These are phyloP conservation scores for Ustilago hordei DNA, from an alignment of 1,284 basidiomycete genomes.

Conservation along the genomic window DNA sequence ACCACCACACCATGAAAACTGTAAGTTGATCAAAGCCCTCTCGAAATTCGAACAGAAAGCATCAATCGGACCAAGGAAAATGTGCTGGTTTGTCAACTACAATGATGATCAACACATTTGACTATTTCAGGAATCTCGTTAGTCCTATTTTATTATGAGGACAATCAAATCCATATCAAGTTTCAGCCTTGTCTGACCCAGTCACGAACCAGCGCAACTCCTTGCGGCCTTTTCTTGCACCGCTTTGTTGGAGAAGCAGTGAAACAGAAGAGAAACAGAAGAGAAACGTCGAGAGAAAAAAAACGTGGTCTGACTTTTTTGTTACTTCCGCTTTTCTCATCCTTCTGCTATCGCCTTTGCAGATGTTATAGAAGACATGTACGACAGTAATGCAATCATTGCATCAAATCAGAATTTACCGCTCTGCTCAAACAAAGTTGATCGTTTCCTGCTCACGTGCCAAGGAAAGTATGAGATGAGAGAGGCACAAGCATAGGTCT, in stretches of 20 bases:
- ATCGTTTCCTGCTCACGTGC: too few species aligned
- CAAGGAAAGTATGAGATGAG: background rate
- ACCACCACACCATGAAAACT: conserved; percentile 12
- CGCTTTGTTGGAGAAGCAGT: background rate
- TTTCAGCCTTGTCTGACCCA: conserved; percentile 56
- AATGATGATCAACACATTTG: conserved; percentile 52
- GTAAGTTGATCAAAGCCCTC: conserved; percentile 11
- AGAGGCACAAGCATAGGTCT: too few species aligned
- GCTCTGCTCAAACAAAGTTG: background rate
- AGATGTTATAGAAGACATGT: too few species aligned
- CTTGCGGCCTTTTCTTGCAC: background rate
- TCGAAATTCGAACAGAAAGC: background rate
- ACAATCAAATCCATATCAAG: conserved; percentile 57
- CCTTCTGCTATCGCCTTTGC: background rate
- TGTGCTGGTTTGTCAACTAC: background rate
- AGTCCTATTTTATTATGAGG: conserved; percentile 48
- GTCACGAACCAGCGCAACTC: background rate
- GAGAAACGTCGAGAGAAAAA: background rate
- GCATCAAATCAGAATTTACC: background rate
- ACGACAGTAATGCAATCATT: too few species aligned
- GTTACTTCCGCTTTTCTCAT: background rate
- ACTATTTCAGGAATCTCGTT: conserved; percentile 56
- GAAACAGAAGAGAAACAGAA: background rate
- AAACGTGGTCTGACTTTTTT: background rate
- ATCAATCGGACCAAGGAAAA: too few species aligned